These are phyloP conservation scores for Candida piceae DNA, from an alignment of 805 yeast species.

Conservation along the genomic window DNA sequence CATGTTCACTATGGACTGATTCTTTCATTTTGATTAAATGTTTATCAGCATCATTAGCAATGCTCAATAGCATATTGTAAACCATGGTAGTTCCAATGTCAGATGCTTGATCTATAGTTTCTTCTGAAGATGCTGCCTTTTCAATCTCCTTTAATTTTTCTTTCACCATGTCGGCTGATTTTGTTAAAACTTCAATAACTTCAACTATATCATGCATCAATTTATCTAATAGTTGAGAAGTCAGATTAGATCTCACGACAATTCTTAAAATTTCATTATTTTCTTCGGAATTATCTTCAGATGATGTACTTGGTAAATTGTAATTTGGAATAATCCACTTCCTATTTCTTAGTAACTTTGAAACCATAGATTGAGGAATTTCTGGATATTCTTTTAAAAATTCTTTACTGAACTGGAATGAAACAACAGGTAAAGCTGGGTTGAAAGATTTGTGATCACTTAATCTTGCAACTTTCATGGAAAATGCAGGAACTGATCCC, in stretches of 20 bases:
- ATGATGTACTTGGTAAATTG: constrained; percentile 56
- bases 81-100: constrained; percentile 32
- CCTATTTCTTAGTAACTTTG: constrained; percentile 66
- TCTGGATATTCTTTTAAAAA: constrained; percentile 62
- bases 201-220: constrained; percentile 57
- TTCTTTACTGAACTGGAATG: constrained; percentile 65
- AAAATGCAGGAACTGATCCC: constrained; percentile 12
- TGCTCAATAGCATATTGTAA: constrained; percentile 45
- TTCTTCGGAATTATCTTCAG: constrained; percentile 35
- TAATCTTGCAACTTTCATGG: constrained; percentile 13
- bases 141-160: constrained; percentile 18
- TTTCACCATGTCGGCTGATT: constrained; percentile 40
- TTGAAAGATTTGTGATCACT: constrained; percentile 43
- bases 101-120: constrained; percentile 12
- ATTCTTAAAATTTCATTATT: constrained; percentile 72
- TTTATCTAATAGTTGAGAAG: constrained; percentile 55
- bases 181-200: constrained; percentile 47
- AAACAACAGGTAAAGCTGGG: constrained; percentile 86
- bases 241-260: constrained; percentile 70
- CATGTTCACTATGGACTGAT: constrained; percentile 7
- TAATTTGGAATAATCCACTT: constrained; percentile 92
- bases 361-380: constrained; percentile 74
- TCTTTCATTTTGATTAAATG: constrained; percentile 28
- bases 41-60: constrained; percentile 53
- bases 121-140: neutral